These are phyloP conservation scores for Thelephora aurantiotincta DNA, from an alignment of 768 basidiomycete genomes.

Conservation along the genomic window DNA sequence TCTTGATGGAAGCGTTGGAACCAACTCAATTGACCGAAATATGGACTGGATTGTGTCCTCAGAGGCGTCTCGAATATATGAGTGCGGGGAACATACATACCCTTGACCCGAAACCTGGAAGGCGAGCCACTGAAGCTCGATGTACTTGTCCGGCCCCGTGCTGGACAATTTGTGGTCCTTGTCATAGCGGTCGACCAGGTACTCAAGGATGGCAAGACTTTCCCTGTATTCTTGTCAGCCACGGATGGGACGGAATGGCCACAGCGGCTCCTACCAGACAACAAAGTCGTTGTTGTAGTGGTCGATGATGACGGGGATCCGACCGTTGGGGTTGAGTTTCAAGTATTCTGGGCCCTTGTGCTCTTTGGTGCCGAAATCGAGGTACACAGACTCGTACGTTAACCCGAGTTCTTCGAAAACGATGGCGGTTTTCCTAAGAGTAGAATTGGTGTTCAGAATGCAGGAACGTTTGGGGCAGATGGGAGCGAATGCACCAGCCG, in stretches of 20 bases:
- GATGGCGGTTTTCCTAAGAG: constrained; percentile 13
- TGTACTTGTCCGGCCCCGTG: constrained; percentile 4
- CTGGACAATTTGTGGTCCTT: constrained; percentile 20
- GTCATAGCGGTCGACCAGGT: constrained; percentile 32
- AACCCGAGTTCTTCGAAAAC: constrained; percentile 16
- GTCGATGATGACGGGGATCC: constrained; percentile 23
- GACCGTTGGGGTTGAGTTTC: constrained; percentile 20
- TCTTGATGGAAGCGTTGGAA: constrained; percentile 15
- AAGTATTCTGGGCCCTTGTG: constrained; percentile 13
- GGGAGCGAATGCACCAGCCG: constrained; percentile 10
- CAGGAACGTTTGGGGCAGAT: background rate
- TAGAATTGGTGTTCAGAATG: background rate
- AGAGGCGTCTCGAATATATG: background rate
- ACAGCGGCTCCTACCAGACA: constrained; percentile 10
- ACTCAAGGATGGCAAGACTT: constrained; percentile 27
- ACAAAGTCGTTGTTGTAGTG: constrained; percentile 18
- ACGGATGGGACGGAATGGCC: background rate
- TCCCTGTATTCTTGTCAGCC: constrained; percentile 11
- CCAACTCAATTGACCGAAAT: constrained; percentile 16
- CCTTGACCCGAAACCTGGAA: constrained; percentile 22
- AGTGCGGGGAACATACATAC: constrained; percentile 1
- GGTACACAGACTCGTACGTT: constrained; percentile 12
- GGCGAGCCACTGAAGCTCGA: constrained; percentile 28
- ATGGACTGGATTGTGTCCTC: constrained; percentile 8
- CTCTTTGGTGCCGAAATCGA: constrained; percentile 14